Evolutionary conservation across 129 eudicot species (phyloP).

Genomic region (Chrysanthemum makinoi): DNA sequence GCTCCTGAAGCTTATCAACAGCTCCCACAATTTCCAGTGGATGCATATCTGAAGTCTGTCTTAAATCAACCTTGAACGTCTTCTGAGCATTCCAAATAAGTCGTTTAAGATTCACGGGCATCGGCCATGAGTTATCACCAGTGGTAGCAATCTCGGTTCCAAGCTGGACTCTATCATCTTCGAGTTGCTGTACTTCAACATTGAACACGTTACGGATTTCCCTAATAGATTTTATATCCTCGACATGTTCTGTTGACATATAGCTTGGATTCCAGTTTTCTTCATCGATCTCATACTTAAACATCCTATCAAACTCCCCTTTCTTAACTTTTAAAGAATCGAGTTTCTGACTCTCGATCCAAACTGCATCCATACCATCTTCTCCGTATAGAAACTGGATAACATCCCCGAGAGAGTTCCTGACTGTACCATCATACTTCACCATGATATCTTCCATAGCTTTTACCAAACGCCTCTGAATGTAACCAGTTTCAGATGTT

Average conservation of each 20-base stretch:
- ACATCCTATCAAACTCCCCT: slow-evolving; percentile 53
- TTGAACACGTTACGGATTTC: slow-evolving; percentile 92
- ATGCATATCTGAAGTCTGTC: slow-evolving; percentile 90
- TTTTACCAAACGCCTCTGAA: slow-evolving; percentile 82
- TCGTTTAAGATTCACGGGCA: slow-evolving; percentile 89
- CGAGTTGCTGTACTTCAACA: slow-evolving; percentile 88
- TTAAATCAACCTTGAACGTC: slow-evolving; percentile 73
- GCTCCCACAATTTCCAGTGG: slow-evolving; percentile 96
- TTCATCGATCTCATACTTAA: slow-evolving; percentile 69
- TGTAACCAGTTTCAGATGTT: slow-evolving; percentile 97
- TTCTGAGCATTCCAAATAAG: slow-evolving; percentile 84
- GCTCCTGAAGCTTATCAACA: slow-evolving; percentile 89
- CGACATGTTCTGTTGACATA: slow-evolving; percentile 77
- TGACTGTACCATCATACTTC: slow-evolving; percentile 91
- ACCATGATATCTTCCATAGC: slow-evolving; percentile 99
- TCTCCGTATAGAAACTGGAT: slow-evolving; percentile 95
- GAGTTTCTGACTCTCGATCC: slow-evolving; percentile 79
- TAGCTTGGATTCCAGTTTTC: slow-evolving; percentile 80
- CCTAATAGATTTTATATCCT: slow-evolving; percentile 65
- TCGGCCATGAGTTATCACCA: slow-evolving; percentile 90
- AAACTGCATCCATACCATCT: slow-evolving; percentile 97
- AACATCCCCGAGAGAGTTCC: slow-evolving; percentile 90
- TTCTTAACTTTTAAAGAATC: slow-evolving; percentile 78
- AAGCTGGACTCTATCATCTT: slow-evolving; percentile 74
- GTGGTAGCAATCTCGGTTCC: slow-evolving; percentile 90